Evolutionary conservation across 768 basidiomycete species (phyloP).

Genomic region (Rhodotorula babjevae): DNA sequence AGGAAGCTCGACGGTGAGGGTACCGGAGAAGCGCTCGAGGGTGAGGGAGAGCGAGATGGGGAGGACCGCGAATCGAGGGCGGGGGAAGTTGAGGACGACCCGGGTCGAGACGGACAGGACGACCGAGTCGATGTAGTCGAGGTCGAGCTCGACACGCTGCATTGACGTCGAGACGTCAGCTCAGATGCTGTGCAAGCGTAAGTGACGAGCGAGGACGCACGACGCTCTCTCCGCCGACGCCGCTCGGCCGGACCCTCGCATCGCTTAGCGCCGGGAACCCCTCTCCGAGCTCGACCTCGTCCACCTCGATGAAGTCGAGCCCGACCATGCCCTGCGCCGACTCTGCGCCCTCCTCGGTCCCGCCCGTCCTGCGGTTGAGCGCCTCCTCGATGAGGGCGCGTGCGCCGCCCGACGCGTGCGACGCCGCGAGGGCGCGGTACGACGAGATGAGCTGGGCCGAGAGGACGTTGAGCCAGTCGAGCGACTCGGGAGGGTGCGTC

Average conservation of each 20-base stretch:
- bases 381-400: slow-evolving; percentile 48
- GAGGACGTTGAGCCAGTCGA: slow-evolving; percentile 86
- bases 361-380: slow-evolving; percentile 45
- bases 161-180: background rate
- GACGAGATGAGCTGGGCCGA: slow-evolving; percentile 60
- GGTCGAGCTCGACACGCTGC: slow-evolving; percentile 75
- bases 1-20: slow-evolving; percentile 66
- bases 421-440: slow-evolving; percentile 32
- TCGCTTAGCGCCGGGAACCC: slow-evolving; percentile 68
- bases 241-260: slow-evolving; percentile 58
- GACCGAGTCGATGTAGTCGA: slow-evolving; percentile 75
- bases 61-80: slow-evolving; percentile 51
- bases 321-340: slow-evolving; percentile 43
- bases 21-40: slow-evolving; percentile 78
- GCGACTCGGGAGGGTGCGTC: slow-evolving; percentile 59
- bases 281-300: slow-evolving; percentile 42
- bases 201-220: slow-evolving; percentile 37
- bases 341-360: slow-evolving; percentile 2
- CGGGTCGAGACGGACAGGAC: slow-evolving; percentile 57
- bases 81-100: slow-evolving; percentile 51
- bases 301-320: slow-evolving; percentile 42
- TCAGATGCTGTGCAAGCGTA: no score
- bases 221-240: slow-evolving; percentile 47
- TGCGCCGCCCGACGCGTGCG: slow-evolving; percentile 44
- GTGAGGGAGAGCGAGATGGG: slow-evolving; percentile 70